Conservation (phyloP, 2,329 filamentous ascomycete genomes). For the Pseudogymnoascus sp. region DNA sequence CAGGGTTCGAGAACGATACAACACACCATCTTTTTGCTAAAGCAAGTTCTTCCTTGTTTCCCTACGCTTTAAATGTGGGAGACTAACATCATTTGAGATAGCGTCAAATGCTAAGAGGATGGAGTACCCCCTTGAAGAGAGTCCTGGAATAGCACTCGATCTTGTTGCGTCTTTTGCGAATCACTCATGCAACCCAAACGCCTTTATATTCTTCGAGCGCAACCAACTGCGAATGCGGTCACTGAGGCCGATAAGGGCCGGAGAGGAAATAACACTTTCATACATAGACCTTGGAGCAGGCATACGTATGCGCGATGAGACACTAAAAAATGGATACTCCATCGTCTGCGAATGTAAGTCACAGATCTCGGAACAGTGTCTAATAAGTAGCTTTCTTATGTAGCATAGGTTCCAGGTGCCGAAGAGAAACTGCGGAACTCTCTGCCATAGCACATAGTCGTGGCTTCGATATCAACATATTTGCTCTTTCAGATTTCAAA, state of each 20-base stretch:
- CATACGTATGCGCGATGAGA: not conserved
- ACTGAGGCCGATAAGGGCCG: conserved; percentile 25
- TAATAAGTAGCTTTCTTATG: too few relatives aligned
- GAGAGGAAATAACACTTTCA: conserved; percentile 31
- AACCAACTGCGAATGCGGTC: conserved; percentile 28
- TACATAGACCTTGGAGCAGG: conserved; percentile 23
- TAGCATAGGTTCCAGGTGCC: too few relatives aligned
- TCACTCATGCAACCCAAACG: conserved; percentile 33
- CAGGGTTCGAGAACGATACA: not conserved
- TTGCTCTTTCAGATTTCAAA: too few relatives aligned
- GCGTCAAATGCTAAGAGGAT: not conserved
- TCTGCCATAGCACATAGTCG: too few relatives aligned
- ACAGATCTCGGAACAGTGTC: not conserved
- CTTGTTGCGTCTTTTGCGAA: conserved; percentile 29
- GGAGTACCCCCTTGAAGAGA: not conserved
- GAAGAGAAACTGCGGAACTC: too few relatives aligned
- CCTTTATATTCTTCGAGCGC: conserved; percentile 29
- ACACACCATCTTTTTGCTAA: not conserved
- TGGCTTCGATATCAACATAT: too few relatives aligned
- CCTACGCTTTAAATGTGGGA: not conserved
- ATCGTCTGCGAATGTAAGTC: conserved; percentile 10
- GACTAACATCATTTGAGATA: not conserved
- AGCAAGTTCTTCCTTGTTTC: not conserved
- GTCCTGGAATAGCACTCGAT: conserved; percentile 20
- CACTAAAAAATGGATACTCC: not conserved